Conservation (phyloP, 2,329 filamentous ascomycete species). For the Dryadomyces quercus-mongolicae region DNA sequence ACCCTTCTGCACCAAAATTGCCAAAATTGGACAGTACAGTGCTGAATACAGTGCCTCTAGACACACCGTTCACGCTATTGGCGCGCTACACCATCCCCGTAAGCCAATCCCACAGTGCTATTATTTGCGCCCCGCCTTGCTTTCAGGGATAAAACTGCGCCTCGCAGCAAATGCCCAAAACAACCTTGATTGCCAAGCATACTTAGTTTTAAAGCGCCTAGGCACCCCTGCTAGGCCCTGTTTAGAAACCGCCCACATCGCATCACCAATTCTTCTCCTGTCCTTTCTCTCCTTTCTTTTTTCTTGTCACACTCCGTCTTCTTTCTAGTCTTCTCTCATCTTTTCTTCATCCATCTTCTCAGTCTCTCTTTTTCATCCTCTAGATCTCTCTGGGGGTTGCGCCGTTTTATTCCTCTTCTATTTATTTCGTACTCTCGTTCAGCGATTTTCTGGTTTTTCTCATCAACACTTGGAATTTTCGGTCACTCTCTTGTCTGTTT, state of each 20-base stretch:
- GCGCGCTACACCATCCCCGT: background rate
- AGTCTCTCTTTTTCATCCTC: background rate
- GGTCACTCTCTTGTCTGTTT: background rate
- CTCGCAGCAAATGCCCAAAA: constrained; percentile 10
- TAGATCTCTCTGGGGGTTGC: background rate
- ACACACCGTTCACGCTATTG: too few relatives aligned
- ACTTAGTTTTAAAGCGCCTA: constrained; percentile 3
- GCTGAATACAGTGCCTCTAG: too few relatives aligned
- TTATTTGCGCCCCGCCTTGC: too few relatives aligned
- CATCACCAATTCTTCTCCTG: constrained; percentile 2
- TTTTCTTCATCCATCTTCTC: background rate
- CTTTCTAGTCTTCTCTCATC: background rate
- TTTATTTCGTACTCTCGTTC: constrained; percentile 7
- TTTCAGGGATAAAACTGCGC: constrained; percentile 8
- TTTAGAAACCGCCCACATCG: background rate
- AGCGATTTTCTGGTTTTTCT: background rate
- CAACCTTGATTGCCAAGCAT: constrained; percentile 2
- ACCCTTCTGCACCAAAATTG: too few relatives aligned
- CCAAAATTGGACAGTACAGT: too few relatives aligned
- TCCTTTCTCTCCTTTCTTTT: background rate
- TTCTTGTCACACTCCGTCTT: constrained; percentile 1
- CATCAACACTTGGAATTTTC: too few relatives aligned
- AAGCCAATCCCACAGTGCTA: background rate
- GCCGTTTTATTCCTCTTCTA: background rate
- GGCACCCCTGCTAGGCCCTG: background rate